These are phyloP conservation scores for Russula olivacea DNA, from an alignment of 768 basidiomycete species.

Conservation along the genomic window DNA sequence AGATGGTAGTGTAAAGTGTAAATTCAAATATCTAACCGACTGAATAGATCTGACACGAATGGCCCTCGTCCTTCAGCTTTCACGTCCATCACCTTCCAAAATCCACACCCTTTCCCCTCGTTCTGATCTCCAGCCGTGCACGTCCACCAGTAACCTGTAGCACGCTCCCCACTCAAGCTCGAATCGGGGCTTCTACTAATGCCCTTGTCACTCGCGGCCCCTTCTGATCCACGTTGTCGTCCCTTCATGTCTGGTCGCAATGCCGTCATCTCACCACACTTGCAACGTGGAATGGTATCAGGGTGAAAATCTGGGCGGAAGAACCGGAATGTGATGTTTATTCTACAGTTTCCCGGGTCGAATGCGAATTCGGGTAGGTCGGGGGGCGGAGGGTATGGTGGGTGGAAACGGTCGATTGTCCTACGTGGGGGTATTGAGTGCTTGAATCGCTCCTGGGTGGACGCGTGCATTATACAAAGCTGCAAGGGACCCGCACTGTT, in stretches of 20 bases:
- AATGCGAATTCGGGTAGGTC: conserved; percentile 16
- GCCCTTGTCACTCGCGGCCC: conserved; percentile 5
- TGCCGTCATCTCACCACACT: conserved; percentile 65
- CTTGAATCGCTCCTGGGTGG: conserved; percentile 78
- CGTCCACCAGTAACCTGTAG: conserved; percentile 64
- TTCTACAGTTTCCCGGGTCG: conserved; percentile 31
- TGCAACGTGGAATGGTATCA: conserved; percentile 59
- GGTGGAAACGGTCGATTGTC: conserved; percentile 65
- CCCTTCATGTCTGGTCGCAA: conserved; percentile 78
- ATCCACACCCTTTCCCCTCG: conserved; percentile 74
- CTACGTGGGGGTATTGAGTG: conserved; percentile 70
- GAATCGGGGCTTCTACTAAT: conserved; percentile 12
- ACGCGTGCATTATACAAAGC: conserved; percentile 85
- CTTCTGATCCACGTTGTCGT: conserved; percentile 32
- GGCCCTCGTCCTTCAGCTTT: conserved; percentile 59
- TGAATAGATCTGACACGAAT: conserved; percentile 29
- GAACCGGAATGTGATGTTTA: conserved; percentile 85
- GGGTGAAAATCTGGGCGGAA: conserved; percentile 78
- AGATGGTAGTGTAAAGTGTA: neutral
- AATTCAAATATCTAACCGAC: neutral
- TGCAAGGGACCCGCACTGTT: conserved; percentile 28
- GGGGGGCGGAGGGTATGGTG: conserved; percentile 38
- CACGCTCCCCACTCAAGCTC: conserved; percentile 33
- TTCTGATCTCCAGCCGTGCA: conserved; percentile 80
- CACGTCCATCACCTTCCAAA: conserved; percentile 72